phyloP scores from a whole-genome alignment of 2,329 filamentous ascomycete species.

The Aulographum hederae region DNA sequence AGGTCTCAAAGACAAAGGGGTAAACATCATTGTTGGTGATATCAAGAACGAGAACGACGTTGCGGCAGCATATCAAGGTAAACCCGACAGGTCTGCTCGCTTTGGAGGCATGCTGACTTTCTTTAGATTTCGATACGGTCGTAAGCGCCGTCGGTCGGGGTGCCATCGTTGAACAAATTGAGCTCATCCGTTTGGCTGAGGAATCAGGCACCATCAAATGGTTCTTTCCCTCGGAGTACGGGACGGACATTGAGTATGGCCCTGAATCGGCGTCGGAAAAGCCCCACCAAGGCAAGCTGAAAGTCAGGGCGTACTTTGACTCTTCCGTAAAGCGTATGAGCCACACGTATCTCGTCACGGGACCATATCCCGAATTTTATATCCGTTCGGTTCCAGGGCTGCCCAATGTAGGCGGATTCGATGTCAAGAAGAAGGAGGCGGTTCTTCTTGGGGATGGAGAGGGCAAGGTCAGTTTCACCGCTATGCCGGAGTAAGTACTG shows the following conservation, averaged over 20 bases:
- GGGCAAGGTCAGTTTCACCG: slow-evolving; percentile 47
- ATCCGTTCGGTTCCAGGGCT: slow-evolving; percentile 23
- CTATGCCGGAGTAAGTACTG: slow-evolving; percentile 46
- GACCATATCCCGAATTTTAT: slow-evolving; percentile 49
- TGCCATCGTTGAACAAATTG: slow-evolving; percentile 41
- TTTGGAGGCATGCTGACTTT: not conserved
- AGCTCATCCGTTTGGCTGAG: slow-evolving; percentile 42
- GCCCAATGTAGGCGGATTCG: slow-evolving; percentile 35
- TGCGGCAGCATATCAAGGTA: slow-evolving; percentile 34
- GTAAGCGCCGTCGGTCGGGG: slow-evolving; percentile 45
- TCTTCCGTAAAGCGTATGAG: slow-evolving; percentile 34
- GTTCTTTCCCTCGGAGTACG: slow-evolving; percentile 53
- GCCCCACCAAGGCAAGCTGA: slow-evolving; percentile 52
- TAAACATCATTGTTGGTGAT: slow-evolving; percentile 34
- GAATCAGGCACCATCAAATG: slow-evolving; percentile 34
- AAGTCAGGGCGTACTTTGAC: slow-evolving; percentile 42
- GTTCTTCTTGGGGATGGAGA: slow-evolving; percentile 43
- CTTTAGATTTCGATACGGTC: slow-evolving; percentile 40
- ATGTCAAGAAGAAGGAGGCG: slow-evolving; percentile 37
- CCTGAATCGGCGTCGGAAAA: slow-evolving; percentile 39
- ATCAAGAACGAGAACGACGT: slow-evolving; percentile 33
- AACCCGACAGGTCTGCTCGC: slow-evolving; percentile 2
- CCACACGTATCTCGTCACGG: slow-evolving; percentile 51
- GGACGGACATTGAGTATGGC: slow-evolving; percentile 45
- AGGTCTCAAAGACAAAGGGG: slow-evolving; percentile 13